Base-by-base conservation (phyloP, 2,329 filamentous ascomycete genomes). In the Fusarium musae region DNA sequence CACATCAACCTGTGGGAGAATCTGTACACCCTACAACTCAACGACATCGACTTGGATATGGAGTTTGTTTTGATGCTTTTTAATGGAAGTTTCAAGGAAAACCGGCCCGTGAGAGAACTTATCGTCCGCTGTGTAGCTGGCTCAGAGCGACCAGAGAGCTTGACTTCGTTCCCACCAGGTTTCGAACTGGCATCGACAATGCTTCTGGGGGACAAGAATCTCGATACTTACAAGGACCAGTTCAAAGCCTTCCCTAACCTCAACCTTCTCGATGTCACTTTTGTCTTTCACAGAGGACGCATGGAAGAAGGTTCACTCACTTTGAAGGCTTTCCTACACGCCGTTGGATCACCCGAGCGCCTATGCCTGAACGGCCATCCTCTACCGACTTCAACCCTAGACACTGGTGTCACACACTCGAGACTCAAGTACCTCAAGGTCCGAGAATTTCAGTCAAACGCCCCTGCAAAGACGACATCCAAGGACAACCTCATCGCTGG, bases 161-260 rank as follows among this genome's bases (percentile, higher is more conserved):
- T 47, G 9, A 44, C 34, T 10, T 47, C 66, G 10, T 70, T 61
- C 17, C 37, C 57, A 4, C 44, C 42, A 13, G 53, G n/a, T 6
- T 54, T 66, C 3, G 44, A 39, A 7, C 15, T 70, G 3, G 42
- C 59, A 3, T 65, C 70, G 12, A 50, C 34, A n/a, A 23, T 9
- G 26, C 37, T 72, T 6, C 34, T 72, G 5, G 23, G 40, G 11
- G 19, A 47, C 16, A 12, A 43, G 5, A 37, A 70, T 7, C 60
- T 44, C 3, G 60, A 72, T 5, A 16, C 50, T 11, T 67, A 72
- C 9, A 73, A 70, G 39, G 37, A 39, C 28, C 70, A 59, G 28
- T 72, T 72, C n/a, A 43, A 47, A 12, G 66, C 70, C 5, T 72
- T 72, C n/a, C 50, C 69, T 8, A 62, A 73, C 3, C 70, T 72